phyloP scores from a whole-genome alignment of 345 rosid genomes.

The Hypericum androsaemum region DNA sequence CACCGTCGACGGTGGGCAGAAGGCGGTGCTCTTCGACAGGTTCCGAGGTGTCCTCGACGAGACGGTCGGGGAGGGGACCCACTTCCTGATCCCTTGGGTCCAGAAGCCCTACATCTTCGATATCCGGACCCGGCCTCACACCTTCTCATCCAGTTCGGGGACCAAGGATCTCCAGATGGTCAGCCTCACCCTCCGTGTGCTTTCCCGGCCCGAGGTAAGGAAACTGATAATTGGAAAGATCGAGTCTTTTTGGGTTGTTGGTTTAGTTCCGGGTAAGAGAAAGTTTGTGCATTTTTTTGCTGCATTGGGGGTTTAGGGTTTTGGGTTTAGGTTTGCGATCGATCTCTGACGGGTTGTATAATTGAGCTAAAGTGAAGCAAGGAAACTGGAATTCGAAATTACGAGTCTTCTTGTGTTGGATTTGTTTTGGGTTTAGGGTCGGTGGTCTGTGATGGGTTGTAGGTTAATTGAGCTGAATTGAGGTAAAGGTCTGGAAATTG shows the following conservation, averaged over 20 bases:
- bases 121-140: conserved; percentile 83
- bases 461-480: no score
- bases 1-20: conserved; percentile 95
- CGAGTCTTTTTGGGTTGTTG: conserved; percentile 1
- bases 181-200: conserved; percentile 92
- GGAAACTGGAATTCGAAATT: no score
- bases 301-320: no score
- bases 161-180: conserved; percentile 99
- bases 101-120: conserved; percentile 83
- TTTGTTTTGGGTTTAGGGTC: no score
- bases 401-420: no score
- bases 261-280: no score
- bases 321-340: no score
- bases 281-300: no score
- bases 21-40: conserved; percentile 93
- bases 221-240: not conserved
- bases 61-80: conserved; percentile 86
- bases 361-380: no score
- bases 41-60: conserved; percentile 77
- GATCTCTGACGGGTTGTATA: no score
- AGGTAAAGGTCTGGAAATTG: no score
- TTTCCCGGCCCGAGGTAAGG: conserved; percentile 77
- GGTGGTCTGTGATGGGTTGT: no score
- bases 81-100: conserved; percentile 79
- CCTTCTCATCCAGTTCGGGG: conserved; percentile 90